phyloP scores from a whole-genome alignment of 202 grass and related monocot species.

The Setaria viridis region DNA sequence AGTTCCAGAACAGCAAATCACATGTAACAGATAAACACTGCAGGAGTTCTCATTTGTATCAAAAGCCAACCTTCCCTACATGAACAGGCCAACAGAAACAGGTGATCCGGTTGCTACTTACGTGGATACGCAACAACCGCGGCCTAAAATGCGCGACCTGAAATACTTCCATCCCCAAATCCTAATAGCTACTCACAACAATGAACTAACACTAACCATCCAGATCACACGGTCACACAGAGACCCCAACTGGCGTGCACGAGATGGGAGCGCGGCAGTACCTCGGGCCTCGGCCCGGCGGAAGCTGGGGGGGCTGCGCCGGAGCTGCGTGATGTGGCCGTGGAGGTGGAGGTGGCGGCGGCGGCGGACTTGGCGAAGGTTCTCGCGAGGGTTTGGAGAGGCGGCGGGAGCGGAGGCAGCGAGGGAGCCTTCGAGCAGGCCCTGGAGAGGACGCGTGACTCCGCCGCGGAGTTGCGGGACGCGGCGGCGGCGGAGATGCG shows the following conservation, averaged over 20 bases:
- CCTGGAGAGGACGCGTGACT: slow-evolving; percentile 46
- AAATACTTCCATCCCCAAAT: background rate
- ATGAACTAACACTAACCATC: background rate
- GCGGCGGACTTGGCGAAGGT: slow-evolving; percentile 49
- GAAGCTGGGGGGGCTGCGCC: background rate
- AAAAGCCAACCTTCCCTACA: background rate
- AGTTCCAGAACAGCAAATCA: slow-evolving; percentile 12
- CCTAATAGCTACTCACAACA: background rate
- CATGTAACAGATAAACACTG: background rate
- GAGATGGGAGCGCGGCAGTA: slow-evolving; percentile 33
- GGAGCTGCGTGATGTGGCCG: slow-evolving; percentile 26
- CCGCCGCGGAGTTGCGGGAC: slow-evolving; percentile 18
- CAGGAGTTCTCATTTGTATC: background rate
- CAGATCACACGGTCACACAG: slow-evolving; percentile 42
- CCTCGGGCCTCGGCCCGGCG: slow-evolving; percentile 46
- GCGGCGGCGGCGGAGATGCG: slow-evolving; percentile 36
- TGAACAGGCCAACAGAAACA: background rate
- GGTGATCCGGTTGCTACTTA: slow-evolving; percentile 25
- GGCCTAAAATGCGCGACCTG: background rate
- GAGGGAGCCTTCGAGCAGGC: slow-evolving; percentile 20
- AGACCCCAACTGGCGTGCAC: background rate
- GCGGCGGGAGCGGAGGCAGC: slow-evolving; percentile 14
- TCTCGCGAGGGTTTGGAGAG: slow-evolving; percentile 33
- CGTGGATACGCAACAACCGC: background rate
- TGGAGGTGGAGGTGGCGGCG: slow-evolving; percentile 26